A percentile compares a stretch with the other conserved stretches of the same genome.
phyloP scores from a whole-genome alignment of 352 stramenopile genomes.

The Thalassiosira hispida region DNA sequence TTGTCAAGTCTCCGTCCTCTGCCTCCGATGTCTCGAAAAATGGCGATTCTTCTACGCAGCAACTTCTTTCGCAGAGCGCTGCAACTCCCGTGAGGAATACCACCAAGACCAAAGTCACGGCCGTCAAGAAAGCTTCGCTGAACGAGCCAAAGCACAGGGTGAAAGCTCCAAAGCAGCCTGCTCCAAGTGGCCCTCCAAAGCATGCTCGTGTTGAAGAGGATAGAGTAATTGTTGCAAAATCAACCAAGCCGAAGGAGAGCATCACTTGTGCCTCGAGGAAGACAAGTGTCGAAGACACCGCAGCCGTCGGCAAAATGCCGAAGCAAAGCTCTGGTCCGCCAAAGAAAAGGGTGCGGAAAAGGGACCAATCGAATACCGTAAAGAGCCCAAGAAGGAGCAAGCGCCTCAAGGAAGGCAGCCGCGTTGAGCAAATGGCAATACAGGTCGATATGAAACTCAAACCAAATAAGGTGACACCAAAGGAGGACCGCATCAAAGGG shows the following conservation, averaged over 20 bases:
- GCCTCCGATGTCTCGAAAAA: background rate
- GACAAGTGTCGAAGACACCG: background rate
- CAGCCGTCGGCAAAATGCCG: background rate
- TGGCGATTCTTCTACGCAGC: background rate
- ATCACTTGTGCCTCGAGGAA: background rate
- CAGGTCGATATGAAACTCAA: background rate
- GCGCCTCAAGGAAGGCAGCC: constrained; percentile 29
- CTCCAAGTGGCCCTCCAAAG: constrained; percentile 8
- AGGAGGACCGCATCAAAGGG: constrained; percentile 10
- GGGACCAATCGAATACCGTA: constrained; percentile 13
- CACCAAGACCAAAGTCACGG: constrained; percentile 16
- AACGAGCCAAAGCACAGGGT: constrained; percentile 12
- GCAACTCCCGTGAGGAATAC: background rate
- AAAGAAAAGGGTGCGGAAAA: constrained; percentile 14
- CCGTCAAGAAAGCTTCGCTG: constrained; percentile 17
- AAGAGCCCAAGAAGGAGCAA: constrained; percentile 38
- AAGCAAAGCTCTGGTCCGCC: background rate
- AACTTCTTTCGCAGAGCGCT: background rate
- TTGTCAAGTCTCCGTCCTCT: background rate
- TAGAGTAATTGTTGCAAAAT: background rate
- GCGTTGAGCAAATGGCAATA: constrained; percentile 5
- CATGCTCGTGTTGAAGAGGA: background rate
- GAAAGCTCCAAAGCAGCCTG: background rate
- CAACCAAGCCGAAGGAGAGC: constrained; percentile 8
- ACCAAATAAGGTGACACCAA: constrained; percentile 22